Evolutionary conservation across 2,329 filamentous ascomycete genomes (phyloP).

Genomic region (Colletotrichum gloeosporioides): DNA sequence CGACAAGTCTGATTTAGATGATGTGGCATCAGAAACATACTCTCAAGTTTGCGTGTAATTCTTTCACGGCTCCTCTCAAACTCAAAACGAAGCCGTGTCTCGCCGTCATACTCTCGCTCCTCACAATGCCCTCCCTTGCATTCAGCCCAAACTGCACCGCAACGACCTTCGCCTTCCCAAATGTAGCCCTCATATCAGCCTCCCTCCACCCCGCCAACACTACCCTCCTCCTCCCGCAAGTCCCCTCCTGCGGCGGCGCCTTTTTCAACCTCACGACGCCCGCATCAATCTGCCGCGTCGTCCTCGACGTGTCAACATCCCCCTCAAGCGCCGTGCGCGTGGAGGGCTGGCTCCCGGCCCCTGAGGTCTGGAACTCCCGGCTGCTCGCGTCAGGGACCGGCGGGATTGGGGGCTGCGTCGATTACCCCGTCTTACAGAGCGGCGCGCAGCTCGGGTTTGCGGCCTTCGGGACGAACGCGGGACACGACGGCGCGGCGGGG

Average conservation of each 20-base stretch:
- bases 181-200: neutral
- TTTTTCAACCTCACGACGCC: neutral
- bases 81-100: neutral
- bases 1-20: neutral
- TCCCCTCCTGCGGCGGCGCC: neutral
- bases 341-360: neutral
- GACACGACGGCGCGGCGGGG: neutral
- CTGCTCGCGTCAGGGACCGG: neutral
- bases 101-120: neutral
- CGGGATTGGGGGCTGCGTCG: neutral
- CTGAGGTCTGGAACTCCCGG: neutral
- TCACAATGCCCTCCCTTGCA: accelerated
- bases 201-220: neutral
- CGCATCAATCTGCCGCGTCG: neutral
- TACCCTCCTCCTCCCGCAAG: neutral
- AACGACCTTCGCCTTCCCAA: neutral
- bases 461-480: neutral
- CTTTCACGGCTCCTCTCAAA: neutral
- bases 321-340: neutral
- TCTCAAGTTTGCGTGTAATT: neutral
- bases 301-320: neutral
- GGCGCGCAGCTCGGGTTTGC: neutral
- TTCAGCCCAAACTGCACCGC: neutral
- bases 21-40: neutral
- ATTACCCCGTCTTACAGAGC: neutral